Conservation (phyloP, 768 basidiomycete species). For the Symmetrospora coprosmae region DNA sequence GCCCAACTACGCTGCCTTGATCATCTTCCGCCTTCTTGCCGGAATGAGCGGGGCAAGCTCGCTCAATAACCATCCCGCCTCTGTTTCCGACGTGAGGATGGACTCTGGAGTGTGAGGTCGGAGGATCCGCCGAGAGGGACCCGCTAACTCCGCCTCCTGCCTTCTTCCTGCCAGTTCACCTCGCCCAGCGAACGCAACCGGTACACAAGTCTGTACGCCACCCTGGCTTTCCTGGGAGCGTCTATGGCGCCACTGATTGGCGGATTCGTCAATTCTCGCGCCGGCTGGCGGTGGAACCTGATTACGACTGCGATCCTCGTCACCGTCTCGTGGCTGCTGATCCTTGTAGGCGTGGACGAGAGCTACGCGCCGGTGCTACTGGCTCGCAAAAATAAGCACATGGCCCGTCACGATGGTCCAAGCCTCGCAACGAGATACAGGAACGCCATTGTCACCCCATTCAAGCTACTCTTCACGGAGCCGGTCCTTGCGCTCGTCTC, state of each 20-base stretch:
- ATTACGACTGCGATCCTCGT: slow-evolving; percentile 25
- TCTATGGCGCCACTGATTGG: slow-evolving; percentile 18
- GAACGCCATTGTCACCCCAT: slow-evolving; percentile 15
- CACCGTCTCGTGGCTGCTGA: slow-evolving; percentile 15
- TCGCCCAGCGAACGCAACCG: slow-evolving; percentile 6
- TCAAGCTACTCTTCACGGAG: slow-evolving; percentile 25
- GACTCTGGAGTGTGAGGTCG: no score
- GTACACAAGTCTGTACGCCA: slow-evolving; percentile 14
- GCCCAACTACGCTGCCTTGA: slow-evolving; percentile 37
- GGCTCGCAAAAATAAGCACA: neutral
- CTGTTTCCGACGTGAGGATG: slow-evolving; percentile 37
- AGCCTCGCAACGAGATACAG: slow-evolving; percentile 8
- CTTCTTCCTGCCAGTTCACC: neutral
- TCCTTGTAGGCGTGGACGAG: slow-evolving; percentile 23
- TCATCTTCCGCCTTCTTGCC: slow-evolving; percentile 40
- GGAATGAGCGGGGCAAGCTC: slow-evolving; percentile 39
- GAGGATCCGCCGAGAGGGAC: no score
- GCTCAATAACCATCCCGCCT: slow-evolving; percentile 40
- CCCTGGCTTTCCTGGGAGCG: slow-evolving; percentile 24
- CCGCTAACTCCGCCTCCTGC: no score
- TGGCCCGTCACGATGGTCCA: neutral
- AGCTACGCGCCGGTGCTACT: slow-evolving; percentile 24
- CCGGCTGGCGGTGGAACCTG: slow-evolving; percentile 23
- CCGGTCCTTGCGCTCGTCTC: slow-evolving; percentile 23
- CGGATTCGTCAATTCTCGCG: slow-evolving; percentile 20